Percentiles rank a stretch among this genome's conserved stretches.
These are phyloP conservation scores for Metschnikowia lochheadii DNA, from an alignment of 805 yeast genomes.

Conservation along the genomic window DNA sequence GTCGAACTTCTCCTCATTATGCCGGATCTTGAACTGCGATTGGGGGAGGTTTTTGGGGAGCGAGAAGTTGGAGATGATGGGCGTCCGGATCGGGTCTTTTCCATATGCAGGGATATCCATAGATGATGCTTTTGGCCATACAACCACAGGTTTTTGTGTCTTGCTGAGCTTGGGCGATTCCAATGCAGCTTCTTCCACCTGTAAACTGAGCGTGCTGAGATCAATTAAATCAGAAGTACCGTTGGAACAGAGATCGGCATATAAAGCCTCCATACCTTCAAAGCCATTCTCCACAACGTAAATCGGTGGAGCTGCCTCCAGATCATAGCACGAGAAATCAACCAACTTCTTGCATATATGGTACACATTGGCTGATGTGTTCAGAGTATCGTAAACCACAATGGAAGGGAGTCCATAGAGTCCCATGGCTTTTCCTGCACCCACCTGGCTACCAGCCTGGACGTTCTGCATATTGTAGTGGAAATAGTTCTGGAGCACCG, in stretches of 20 bases:
- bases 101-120: neutral
- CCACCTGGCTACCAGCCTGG: neutral
- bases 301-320: slow-evolving; percentile 30
- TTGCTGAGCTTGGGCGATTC: neutral
- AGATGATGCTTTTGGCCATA: neutral
- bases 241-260: slow-evolving; percentile 19
- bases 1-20: slow-evolving; percentile 48
- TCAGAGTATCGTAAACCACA: slow-evolving; percentile 47
- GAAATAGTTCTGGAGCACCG: slow-evolving; percentile 36
- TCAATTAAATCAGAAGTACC: slow-evolving; percentile 17
- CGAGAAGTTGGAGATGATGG: slow-evolving; percentile 48
- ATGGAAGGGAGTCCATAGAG: slow-evolving; percentile 36
- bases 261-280: slow-evolving; percentile 25
- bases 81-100: slow-evolving; percentile 19
- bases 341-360: slow-evolving; percentile 49
- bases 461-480: slow-evolving; percentile 9
- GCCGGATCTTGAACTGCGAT: slow-evolving; percentile 39
- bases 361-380: slow-evolving; percentile 37
- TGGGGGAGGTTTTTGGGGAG: slow-evolving; percentile 41
- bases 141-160: neutral
- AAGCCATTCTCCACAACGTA: slow-evolving; percentile 44
- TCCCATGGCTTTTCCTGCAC: slow-evolving; percentile 10
- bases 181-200: neutral
- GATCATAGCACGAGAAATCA: slow-evolving; percentile 23
- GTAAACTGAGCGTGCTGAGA: slow-evolving; percentile 3